These are phyloP conservation scores for Blastobotrys indianensis DNA, from an alignment of 1,139 yeast genomes.

Conservation along the genomic window DNA sequence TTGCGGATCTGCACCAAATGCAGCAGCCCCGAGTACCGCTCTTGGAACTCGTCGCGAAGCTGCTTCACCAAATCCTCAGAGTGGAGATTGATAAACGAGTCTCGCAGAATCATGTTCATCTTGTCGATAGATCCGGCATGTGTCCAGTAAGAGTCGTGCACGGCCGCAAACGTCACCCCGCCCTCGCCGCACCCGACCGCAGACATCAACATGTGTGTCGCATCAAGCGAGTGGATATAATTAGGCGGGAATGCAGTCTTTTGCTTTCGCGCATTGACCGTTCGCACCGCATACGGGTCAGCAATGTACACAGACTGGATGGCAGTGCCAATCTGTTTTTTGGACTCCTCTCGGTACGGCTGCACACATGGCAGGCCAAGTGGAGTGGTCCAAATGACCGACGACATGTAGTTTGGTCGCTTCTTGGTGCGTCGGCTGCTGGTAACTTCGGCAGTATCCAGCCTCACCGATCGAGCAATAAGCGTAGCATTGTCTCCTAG, in stretches of 20 bases:
- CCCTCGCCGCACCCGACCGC: constrained; percentile 70
- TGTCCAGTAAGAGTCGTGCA: constrained; percentile 98
- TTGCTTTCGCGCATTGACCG: constrained; percentile 85
- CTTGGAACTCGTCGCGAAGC: constrained; percentile 71
- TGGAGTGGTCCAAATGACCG: constrained; percentile 97
- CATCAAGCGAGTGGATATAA: constrained; percentile 91
- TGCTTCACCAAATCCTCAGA: constrained; percentile 62
- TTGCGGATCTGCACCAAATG: constrained; percentile 52
- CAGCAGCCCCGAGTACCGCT: constrained; percentile 66
- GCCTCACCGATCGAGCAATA: constrained; percentile 70
- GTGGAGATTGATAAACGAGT: constrained; percentile 75
- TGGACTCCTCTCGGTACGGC: constrained; percentile 73
- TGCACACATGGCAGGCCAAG: constrained; percentile 84
- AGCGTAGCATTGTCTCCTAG: constrained; percentile 77
- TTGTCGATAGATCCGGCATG: constrained; percentile 78
- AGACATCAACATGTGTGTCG: constrained; percentile 92
- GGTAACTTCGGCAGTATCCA: constrained; percentile 41
- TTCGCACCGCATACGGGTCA: constrained; percentile 77
- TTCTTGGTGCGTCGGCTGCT: constrained; percentile 10
- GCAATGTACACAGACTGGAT: constrained; percentile 75
- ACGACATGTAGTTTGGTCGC: constrained; percentile 51
- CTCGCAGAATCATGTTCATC: constrained; percentile 71
- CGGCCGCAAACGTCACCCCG: constrained; percentile 83
- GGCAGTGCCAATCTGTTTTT: constrained; percentile 64
- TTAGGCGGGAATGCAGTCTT: constrained; percentile 94